These are phyloP conservation scores for Chaetoceros tenuissimus DNA, from an alignment of 108 stramenopile genomes.

Conservation along the genomic window DNA sequence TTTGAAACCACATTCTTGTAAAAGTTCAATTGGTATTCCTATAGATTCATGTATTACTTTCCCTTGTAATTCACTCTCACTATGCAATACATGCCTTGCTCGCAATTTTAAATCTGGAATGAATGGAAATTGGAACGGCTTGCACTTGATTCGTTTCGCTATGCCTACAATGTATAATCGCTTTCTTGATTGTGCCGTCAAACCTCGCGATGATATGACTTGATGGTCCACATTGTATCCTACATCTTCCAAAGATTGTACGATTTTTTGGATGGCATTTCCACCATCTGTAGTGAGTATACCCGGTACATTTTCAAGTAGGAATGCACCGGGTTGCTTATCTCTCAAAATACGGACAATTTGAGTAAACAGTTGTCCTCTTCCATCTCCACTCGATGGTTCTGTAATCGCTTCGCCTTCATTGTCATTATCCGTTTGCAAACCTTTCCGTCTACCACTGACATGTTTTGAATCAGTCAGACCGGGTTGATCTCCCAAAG, in stretches of 20 bases:
- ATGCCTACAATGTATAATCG: constrained; percentile 65
- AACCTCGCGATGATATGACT: constrained; percentile 48
- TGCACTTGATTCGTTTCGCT: constrained; percentile 24
- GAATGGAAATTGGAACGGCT: constrained; percentile 51
- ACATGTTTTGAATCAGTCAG: constrained; percentile 17
- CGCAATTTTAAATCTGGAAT: constrained; percentile 64
- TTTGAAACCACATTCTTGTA: constrained; percentile 29
- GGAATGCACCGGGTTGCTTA: constrained; percentile 51
- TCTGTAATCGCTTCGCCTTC: background rate
- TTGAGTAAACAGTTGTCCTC: constrained; percentile 58
- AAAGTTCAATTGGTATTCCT: no score
- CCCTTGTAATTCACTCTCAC: no score
- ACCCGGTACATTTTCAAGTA: constrained; percentile 81
- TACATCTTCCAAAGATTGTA: constrained; percentile 39
- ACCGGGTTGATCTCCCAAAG: constrained; percentile 58
- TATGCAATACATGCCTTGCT: constrained; percentile 36
- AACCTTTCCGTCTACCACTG: no score
- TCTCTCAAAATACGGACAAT: constrained; percentile 56
- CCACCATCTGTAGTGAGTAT: constrained; percentile 34
- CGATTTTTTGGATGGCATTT: constrained; percentile 32
- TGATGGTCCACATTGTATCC: constrained; percentile 58
- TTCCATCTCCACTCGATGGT: constrained; percentile 22
- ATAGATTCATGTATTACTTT: no score
- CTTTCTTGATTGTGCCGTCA: constrained; percentile 57
- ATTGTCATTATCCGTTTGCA: background rate